Base-by-base conservation (phyloP, 1,139 yeast species). In the Magnusiomyces clavatus region DNA sequence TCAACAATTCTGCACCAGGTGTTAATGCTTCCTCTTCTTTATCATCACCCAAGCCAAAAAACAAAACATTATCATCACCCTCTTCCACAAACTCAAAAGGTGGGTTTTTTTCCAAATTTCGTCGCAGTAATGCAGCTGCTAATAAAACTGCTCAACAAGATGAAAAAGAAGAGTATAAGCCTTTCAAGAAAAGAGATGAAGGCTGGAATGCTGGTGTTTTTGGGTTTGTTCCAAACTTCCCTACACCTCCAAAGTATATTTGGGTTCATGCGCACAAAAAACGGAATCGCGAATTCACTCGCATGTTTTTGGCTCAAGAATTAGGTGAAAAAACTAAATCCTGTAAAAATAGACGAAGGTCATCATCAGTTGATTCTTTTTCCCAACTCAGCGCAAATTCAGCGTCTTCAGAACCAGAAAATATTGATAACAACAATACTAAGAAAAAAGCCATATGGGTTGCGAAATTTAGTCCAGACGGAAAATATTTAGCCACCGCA, bases 301-400 rank as follows among this genome's bases (percentile, higher is more conserved):
- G 83, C 54, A 65, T 88, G 48, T 87, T 89, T 59, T 69, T 88
- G 44, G 95, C 96, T 0, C 97, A 89, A 66, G 95, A 88, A 66
- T 69, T 89, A 55, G 72, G 74, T 1, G 37, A 24, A 19, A 24
- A 35, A 8, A 11, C 45, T 5, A 17, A 44, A 16, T 10, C 40
- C 29, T 17, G 14, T 3, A 10, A 39, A 24, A 46, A 6, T 34
- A 42, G 31, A 43, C 35, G 51, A n/a, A 10, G 46, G 40, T 31
- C 52, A 38, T 29, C 45, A 31, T 8, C 48, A 19, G 29, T 49
- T 17, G 31, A 24, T 24, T 24, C 31, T 8, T 24, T 8, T 24
- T 24, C 31, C 6, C 31, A 24, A 8, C 8, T 24, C 31, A 24
- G 31, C 12, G 10, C 5, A 39, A 39, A 16, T 16, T 39, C 43